Evolutionary conservation across 1,139 yeast species (phyloP).

Genomic region (Pichia sp.): DNA sequence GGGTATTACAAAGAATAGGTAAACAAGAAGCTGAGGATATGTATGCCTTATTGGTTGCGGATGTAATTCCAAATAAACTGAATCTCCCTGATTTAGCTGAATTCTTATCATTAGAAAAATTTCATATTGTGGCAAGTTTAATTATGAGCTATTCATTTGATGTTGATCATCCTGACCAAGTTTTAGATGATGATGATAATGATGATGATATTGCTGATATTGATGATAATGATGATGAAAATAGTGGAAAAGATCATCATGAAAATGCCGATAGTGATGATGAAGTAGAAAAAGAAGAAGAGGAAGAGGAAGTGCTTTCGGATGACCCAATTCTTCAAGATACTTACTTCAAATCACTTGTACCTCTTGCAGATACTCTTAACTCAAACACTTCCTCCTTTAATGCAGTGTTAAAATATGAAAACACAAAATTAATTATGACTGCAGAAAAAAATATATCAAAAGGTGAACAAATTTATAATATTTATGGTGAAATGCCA

Average conservation of each 20-base stretch:
- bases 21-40: slow-evolving; percentile 56
- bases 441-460: slow-evolving; percentile 55
- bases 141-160: slow-evolving; percentile 69
- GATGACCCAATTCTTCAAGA: slow-evolving; percentile 29
- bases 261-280: slow-evolving; percentile 16
- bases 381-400: slow-evolving; percentile 78
- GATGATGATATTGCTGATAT: slow-evolving; percentile 26
- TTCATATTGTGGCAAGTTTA: slow-evolving; percentile 64
- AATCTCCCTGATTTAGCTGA: slow-evolving; percentile 21
- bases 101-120: slow-evolving; percentile 44
- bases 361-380: slow-evolving; percentile 84
- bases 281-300: slow-evolving; percentile 13
- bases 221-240: slow-evolving; percentile 18
- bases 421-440: slow-evolving; percentile 49
- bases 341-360: slow-evolving; percentile 70
- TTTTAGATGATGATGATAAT: slow-evolving; percentile 24
- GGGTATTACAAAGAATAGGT: slow-evolving; percentile 65
- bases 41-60: slow-evolving; percentile 39
- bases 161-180: slow-evolving; percentile 38
- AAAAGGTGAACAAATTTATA: slow-evolving; percentile 69
- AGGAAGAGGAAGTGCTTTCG: slow-evolving; percentile 3
- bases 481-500: slow-evolving; percentile 87
- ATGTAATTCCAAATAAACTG: slow-evolving; percentile 25
- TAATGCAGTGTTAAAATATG: slow-evolving; percentile 64
- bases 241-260: slow-evolving; percentile 11